Evolutionary conservation across 2,329 filamentous ascomycete genomes (phyloP), one percentile per base, ranked within the genome.

Genomic region (Aspergillus pseudonomiae): DNA sequence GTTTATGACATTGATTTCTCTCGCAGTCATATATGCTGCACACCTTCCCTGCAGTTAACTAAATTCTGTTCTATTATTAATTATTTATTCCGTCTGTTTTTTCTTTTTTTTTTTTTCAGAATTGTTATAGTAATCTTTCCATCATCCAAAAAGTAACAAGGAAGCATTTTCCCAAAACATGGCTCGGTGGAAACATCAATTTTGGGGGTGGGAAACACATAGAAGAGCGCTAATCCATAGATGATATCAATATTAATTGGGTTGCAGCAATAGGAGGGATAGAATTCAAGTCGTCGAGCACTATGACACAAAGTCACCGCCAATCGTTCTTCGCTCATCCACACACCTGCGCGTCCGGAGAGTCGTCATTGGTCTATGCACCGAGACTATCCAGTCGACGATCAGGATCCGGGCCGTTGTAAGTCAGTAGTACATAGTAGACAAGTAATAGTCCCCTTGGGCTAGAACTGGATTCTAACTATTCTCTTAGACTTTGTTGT

Each of bases 351-450:
- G 56, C 65, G 10, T 30, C 64, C 6, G 63, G 59, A 46, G 62
- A 43, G 12, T 63, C 68, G 64, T 67, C 66, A 74, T 74, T 74
- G 71, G 71, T 66, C 70, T 52, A 32, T 32, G 28, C 48, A 19
- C n/a, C 6, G 12, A 50, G 26, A 28, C 45, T 19, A 30, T 50
- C 24, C 26, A 19, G 48, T 52, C 28, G 48, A 52, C n/a, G 26
- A 52, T 52, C 48, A 52, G 48, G 21, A 32, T 52, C 26, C 28
- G 48, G 16, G 16, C 48, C 48, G 46, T 52, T 16, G 12, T 48
- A 12, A 26, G 24, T 26, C 16, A 6, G 21, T 28, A 24, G 45
- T 48, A 26, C 21, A 26, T 24, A 24, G 24, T 48, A 48, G 21
- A 9, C 10, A 34, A 48, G 12, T 46, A 46, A 24, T 48, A 52